phyloP scores from a whole-genome alignment of 805 yeast species.

The Jamesozyma gamospora region DNA sequence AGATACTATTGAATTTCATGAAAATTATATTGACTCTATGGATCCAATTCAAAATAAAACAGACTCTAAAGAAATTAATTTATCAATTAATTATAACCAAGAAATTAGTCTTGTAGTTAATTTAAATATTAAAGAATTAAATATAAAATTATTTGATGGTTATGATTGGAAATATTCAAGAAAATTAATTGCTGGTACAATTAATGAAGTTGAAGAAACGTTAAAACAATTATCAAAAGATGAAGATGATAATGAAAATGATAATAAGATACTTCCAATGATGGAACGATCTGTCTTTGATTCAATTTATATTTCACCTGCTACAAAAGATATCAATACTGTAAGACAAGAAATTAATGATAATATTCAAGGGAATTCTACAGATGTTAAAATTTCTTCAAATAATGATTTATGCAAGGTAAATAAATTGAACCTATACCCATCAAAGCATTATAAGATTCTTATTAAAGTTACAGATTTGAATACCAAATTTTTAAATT shows the following conservation, averaged over 20 bases:
- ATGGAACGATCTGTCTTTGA: slow-evolving; percentile 36
- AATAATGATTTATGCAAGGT: slow-evolving; percentile 12
- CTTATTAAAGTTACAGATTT: slow-evolving; percentile 47
- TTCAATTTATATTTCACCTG: slow-evolving; percentile 63
- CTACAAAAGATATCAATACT: slow-evolving; percentile 36
- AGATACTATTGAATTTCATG: not conserved
- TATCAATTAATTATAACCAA: not conserved
- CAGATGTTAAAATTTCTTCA: too few species aligned
- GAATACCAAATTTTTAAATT: slow-evolving; percentile 37
- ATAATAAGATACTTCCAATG: not conserved
- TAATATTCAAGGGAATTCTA: slow-evolving; percentile 33
- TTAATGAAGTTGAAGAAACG: slow-evolving; percentile 37
- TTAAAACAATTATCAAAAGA: not conserved
- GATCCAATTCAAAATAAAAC: not conserved
- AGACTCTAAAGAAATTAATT: not conserved
- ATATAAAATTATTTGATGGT: slow-evolving; percentile 66
- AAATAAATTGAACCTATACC: slow-evolving; percentile 43
- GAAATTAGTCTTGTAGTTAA: not conserved
- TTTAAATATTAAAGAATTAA: slow-evolving; percentile 21
- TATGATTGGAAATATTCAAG: slow-evolving; percentile 85
- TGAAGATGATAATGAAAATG: slow-evolving; percentile 20
- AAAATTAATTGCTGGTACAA: slow-evolving; percentile 51
- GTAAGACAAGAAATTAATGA: slow-evolving; percentile 47
- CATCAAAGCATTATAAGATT: slow-evolving; percentile 56
- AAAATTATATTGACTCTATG: slow-evolving; percentile 1